Conservation (phyloP, 75 land plant genomes). For the Selaginella moellendorffii region DNA sequence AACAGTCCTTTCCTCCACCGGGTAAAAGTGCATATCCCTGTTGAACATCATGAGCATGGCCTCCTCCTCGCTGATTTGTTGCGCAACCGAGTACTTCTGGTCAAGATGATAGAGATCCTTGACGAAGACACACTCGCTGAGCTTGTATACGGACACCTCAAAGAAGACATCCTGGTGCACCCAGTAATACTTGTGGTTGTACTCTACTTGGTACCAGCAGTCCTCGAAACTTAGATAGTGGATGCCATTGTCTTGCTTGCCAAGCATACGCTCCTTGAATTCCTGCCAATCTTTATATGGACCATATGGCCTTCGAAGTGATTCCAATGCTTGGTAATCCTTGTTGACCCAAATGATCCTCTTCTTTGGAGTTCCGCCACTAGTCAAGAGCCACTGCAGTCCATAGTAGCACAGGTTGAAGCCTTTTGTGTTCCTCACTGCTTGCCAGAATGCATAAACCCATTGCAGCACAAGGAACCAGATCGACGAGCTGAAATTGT, state of each 20-base stretch:
- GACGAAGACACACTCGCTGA: not conserved
- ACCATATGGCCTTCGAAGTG: no score
- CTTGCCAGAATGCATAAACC: not conserved
- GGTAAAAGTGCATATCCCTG: not conserved
- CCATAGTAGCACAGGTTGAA: not conserved
- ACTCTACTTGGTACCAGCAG: not conserved
- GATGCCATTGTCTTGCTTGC: not conserved
- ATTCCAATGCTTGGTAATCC: no score
- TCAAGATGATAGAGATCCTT: not conserved
- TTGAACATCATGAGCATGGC: slow-evolving; percentile 1
- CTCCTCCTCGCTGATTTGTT: not conserved
- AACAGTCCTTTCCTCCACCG: not conserved
- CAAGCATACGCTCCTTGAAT: no score
- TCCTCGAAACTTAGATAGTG: not conserved
- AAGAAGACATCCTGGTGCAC: not conserved
- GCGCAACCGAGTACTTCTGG: not conserved
- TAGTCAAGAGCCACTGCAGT: not conserved
- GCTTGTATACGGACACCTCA: not conserved
- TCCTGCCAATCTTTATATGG: no score
- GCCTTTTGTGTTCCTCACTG: not conserved
- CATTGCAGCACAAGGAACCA: no score
- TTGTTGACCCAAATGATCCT: no score
- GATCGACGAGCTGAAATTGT: no score
- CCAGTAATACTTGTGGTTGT: not conserved
- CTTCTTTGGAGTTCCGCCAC: no score